Evolutionary conservation across 1,139 yeast species (phyloP).

Genomic region (Entelexis paramagnoliae): DNA sequence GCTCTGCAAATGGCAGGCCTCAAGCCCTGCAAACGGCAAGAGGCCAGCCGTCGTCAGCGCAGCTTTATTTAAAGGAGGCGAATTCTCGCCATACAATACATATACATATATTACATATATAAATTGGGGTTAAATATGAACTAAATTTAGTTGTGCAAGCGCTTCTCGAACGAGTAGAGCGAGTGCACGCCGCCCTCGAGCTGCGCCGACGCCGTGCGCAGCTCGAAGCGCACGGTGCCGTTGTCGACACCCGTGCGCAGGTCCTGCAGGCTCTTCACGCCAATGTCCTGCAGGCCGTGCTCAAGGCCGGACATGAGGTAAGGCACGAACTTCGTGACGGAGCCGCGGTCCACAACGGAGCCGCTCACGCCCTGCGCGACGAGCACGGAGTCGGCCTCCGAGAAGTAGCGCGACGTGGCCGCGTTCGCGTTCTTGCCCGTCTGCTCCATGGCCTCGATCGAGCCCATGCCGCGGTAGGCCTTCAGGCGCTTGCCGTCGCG

Average conservation of each 20-base stretch:
- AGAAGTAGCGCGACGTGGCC: slow-evolving; percentile 94
- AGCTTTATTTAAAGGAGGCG: too few species aligned
- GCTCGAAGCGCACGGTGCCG: slow-evolving; percentile 83
- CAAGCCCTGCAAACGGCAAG: too few species aligned
- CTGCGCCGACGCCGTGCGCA: slow-evolving; percentile 98
- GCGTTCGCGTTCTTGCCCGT: slow-evolving; percentile 82
- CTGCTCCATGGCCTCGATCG: slow-evolving; percentile 97
- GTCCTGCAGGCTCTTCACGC: slow-evolving; percentile 55
- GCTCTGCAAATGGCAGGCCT: too few species aligned
- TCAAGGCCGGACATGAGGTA: slow-evolving; percentile 91
- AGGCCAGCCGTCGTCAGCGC: too few species aligned
- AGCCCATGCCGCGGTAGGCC: slow-evolving; percentile 99
- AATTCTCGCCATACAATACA: too few species aligned
- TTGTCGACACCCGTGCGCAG: slow-evolving; percentile 54
- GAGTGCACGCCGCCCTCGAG: slow-evolving; percentile 98
- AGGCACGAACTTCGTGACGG: slow-evolving; percentile 85
- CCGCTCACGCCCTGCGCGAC: slow-evolving; percentile 99
- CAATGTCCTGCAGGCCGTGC: slow-evolving; percentile 98
- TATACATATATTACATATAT: not conserved
- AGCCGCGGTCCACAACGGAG: slow-evolving; percentile 93
- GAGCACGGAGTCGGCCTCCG: slow-evolving; percentile 86
- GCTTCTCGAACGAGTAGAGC: slow-evolving; percentile 93
- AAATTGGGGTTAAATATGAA: not conserved
- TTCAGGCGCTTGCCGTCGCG: slow-evolving; percentile 97
- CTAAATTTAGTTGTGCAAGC: slow-evolving; percentile 54